Evolutionary conservation across 176 grass and related monocot species (phyloP).

Genomic region (Oryza rufipogon): DNA sequence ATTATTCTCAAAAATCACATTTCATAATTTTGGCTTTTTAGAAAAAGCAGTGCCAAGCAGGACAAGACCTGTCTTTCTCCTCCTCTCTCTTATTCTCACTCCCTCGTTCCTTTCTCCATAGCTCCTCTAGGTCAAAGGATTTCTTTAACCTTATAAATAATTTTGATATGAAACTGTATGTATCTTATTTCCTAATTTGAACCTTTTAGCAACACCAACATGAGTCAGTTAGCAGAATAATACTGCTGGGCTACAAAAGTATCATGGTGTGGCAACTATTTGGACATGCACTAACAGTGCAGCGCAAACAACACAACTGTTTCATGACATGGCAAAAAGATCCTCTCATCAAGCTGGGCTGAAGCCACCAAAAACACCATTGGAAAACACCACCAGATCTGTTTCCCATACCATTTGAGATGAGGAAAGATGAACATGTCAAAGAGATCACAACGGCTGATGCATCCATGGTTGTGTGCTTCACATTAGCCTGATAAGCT

Average conservation of each 20-base stretch:
- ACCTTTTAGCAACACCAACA: neutral
- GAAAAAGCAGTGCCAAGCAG: neutral
- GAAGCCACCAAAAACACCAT: neutral
- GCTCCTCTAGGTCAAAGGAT: neutral
- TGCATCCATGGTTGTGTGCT: too few species aligned
- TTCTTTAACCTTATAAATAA: neutral
- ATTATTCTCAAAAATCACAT: too few species aligned
- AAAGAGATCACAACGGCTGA: neutral
- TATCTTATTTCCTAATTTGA: neutral
- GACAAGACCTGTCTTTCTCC: too few species aligned
- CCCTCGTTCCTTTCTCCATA: neutral
- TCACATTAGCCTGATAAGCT: neutral
- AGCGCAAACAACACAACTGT: neutral
- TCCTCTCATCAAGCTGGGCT: neutral
- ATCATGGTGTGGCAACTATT: neutral
- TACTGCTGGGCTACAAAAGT: neutral
- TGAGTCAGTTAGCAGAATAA: too few species aligned
- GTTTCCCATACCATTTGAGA: neutral
- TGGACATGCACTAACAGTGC: neutral
- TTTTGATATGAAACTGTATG: neutral
- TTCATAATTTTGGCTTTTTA: neutral
- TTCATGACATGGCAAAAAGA: neutral
- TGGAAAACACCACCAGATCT: neutral
- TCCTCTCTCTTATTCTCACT: neutral
- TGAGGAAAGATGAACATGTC: neutral